Conservation (phyloP, 768 basidiomycete genomes). For the Auricularia cornea region DNA sequence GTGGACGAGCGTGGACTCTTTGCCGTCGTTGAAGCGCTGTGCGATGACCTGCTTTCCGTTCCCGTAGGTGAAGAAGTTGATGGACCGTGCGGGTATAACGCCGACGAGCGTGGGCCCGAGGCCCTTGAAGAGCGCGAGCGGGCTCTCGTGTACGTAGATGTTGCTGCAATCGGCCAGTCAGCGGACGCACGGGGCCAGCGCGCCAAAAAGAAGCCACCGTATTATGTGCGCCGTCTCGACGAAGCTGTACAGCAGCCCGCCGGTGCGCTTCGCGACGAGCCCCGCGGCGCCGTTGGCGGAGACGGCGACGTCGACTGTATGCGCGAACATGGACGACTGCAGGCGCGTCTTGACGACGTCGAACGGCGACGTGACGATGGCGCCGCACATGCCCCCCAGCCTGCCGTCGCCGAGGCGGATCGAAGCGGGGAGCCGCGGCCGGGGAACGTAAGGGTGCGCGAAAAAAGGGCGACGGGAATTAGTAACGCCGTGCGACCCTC, state of each 20-base stretch:
- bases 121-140: slow-evolving; percentile 86
- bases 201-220: neutral
- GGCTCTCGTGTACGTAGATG: slow-evolving; percentile 83
- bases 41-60: slow-evolving; percentile 93
- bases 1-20: slow-evolving; percentile 82
- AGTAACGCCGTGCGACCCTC: neutral
- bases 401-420: slow-evolving; percentile 30
- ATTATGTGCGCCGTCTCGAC: slow-evolving; percentile 64
- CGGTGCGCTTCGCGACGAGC: slow-evolving; percentile 22
- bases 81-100: slow-evolving; percentile 90
- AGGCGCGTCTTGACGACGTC: slow-evolving; percentile 97
- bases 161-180: slow-evolving; percentile 40
- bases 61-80: slow-evolving; percentile 97
- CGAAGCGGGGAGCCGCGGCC: neutral
- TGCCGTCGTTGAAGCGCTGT: slow-evolving; percentile 62
- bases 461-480: neutral
- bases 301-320: slow-evolving; percentile 32
- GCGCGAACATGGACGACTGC: slow-evolving; percentile 78
- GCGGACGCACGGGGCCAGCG: neutral
- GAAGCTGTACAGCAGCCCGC: slow-evolving; percentile 79
- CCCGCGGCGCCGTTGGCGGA: slow-evolving; percentile 21
- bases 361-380: slow-evolving; percentile 92
- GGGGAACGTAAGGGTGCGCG: neutral
- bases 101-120: slow-evolving; percentile 92
- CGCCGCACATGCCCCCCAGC: slow-evolving; percentile 95